phyloP scores from a whole-genome alignment of 148 eudicot species.

The Camellia japonica region DNA sequence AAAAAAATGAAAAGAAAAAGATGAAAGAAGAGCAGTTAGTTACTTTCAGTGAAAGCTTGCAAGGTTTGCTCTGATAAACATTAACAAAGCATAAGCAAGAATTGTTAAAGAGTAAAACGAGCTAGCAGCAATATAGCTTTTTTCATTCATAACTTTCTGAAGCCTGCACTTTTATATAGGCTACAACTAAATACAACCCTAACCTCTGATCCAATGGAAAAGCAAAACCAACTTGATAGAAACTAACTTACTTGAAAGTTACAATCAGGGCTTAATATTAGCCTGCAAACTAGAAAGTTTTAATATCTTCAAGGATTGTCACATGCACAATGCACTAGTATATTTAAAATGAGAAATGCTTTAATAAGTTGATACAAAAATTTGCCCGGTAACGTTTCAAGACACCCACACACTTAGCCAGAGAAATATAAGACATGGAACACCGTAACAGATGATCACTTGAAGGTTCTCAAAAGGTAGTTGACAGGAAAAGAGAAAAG shows the following conservation, averaged over 20 bases:
- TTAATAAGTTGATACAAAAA: too few relatives aligned
- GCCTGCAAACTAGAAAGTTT: background rate
- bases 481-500: too few relatives aligned
- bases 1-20: conserved; percentile 14
- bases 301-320: too few relatives aligned
- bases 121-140: background rate
- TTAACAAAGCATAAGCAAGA: background rate
- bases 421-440: too few relatives aligned
- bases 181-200: background rate
- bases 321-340: background rate
- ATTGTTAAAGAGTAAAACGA: background rate
- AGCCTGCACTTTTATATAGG: background rate
- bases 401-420: too few relatives aligned
- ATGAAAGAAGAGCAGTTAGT: conserved; percentile 27
- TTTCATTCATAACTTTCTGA: background rate
- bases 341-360: background rate
- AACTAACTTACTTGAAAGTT: background rate
- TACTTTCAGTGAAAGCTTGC: conserved; percentile 1
- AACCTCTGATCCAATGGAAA: background rate
- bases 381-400: background rate
- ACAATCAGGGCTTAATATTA: background rate
- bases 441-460: too few relatives aligned
- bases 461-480: too few relatives aligned
- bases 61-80: background rate
- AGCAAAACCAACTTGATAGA: background rate